These are phyloP conservation scores for Sonneratia caseolaris DNA, from an alignment of 345 rosid species.

Conservation along the genomic window DNA sequence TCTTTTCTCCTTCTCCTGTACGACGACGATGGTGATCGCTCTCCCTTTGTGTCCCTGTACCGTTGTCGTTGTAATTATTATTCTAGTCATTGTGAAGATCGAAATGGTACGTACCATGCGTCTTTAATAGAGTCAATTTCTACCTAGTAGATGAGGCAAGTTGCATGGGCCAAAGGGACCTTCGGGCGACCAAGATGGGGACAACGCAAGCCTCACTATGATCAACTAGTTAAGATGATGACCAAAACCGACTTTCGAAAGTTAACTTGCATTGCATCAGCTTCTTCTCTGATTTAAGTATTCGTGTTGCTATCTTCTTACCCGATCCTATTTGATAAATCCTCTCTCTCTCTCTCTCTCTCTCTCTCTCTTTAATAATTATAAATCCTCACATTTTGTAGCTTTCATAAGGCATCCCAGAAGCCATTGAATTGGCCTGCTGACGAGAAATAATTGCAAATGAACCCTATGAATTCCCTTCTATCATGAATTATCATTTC, in stretches of 20 bases:
- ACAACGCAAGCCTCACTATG: conserved; percentile 55
- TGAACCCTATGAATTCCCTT: not conserved
- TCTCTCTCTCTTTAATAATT: not conserved
- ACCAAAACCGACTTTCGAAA: conserved; percentile 66
- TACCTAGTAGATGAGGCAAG: no score
- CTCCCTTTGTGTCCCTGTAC: no score
- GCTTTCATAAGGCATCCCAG: conserved; percentile 31
- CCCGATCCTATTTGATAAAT: not conserved
- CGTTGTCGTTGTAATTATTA: no score
- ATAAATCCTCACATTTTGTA: no score
- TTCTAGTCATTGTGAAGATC: no score
- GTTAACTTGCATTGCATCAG: conserved; percentile 18
- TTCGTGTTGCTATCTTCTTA: not conserved
- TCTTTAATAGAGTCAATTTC: no score
- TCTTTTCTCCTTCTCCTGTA: no score
- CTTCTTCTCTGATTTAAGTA: conserved; percentile 2
- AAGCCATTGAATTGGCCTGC: conserved; percentile 42
- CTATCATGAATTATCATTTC: not conserved
- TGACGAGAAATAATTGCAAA: conserved; percentile 27
- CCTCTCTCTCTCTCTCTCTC: conserved; percentile 1
- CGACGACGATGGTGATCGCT: no score
- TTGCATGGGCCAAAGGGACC: no score
- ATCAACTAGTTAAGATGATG: conserved; percentile 68
- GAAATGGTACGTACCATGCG: no score
- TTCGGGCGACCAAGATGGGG: no score